Conservation (phyloP, 192 early-diverging fungal genomes). For the Haplosporangium gracile region DNA sequence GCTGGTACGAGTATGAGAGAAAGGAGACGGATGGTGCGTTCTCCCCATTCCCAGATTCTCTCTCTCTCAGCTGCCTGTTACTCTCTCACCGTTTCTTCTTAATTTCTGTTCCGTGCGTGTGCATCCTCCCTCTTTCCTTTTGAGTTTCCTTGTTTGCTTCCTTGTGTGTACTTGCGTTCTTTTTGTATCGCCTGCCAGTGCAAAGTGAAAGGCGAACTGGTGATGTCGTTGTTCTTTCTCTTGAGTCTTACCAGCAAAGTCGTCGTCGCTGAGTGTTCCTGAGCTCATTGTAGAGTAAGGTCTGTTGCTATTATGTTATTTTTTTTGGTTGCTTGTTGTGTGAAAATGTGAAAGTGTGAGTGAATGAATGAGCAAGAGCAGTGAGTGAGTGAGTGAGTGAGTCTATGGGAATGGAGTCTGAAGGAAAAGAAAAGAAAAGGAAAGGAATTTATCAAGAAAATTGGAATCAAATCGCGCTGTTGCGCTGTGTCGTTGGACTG, state of each 20-base stretch:
- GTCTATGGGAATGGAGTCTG: neutral
- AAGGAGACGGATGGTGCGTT: too few relatives aligned
- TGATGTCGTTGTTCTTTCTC: neutral
- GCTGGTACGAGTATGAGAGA: too few relatives aligned
- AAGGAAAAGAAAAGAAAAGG: neutral
- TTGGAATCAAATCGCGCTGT: neutral
- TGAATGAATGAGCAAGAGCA: neutral
- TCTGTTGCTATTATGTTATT: neutral
- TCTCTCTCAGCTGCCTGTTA: too few relatives aligned
- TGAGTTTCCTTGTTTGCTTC: too few relatives aligned
- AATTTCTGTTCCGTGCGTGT: too few relatives aligned
- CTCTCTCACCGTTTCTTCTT: too few relatives aligned
- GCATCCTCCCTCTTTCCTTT: too few relatives aligned
- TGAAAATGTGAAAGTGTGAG: neutral
- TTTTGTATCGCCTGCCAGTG: neutral
- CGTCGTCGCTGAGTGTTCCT: conserved; percentile 50
- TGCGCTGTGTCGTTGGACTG: neutral
- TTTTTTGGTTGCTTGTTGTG: neutral
- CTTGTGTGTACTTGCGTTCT: too few relatives aligned
- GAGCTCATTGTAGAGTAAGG: conserved; percentile 26
- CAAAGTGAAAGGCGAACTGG: neutral
- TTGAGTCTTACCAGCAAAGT: conserved; percentile 41
- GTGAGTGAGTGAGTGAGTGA: conserved; percentile 10
- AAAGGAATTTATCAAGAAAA: neutral
- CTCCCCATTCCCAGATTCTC: too few relatives aligned